Evolutionary conservation across 805 yeast species (phyloP).

Genomic region (Pichia nanzhaoensis): DNA sequence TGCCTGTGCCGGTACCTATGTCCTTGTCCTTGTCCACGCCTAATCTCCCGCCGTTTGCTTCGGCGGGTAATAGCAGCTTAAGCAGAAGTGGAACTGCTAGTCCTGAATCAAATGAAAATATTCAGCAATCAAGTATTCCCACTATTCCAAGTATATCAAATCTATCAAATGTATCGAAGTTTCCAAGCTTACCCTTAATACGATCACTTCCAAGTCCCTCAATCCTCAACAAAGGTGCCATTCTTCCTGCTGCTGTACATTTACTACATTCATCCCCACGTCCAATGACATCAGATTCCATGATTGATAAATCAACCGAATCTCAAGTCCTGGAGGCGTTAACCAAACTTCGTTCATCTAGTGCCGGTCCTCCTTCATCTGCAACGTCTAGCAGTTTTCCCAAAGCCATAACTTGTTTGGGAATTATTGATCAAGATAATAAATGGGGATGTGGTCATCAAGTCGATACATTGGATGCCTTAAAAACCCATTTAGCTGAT

Average conservation of each 20-base stretch:
- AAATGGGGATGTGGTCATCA: slow-evolving; percentile 12
- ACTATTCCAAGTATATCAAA: no score
- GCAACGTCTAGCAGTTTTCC: background rate
- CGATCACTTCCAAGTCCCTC: no score
- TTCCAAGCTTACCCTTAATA: no score
- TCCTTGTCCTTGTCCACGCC: background rate
- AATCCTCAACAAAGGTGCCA: no score
- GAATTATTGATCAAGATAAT: background rate
- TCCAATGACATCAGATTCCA: background rate
- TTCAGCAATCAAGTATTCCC: no score
- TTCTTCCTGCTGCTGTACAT: background rate
- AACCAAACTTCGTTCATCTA: slow-evolving; percentile 5
- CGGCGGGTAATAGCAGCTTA: no score
- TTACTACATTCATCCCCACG: background rate
- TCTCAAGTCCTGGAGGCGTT: slow-evolving; percentile 8
- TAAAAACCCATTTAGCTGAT: background rate
- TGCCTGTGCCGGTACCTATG: background rate
- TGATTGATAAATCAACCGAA: background rate
- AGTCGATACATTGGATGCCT: background rate
- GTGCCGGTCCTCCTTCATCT: background rate
- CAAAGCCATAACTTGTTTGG: background rate
- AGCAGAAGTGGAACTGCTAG: no score
- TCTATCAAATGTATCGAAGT: no score
- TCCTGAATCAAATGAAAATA: no score
- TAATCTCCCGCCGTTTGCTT: no score